Evolutionary conservation across 2,329 filamentous ascomycete genomes (phyloP).

Genomic region (Chalara sp.): DNA sequence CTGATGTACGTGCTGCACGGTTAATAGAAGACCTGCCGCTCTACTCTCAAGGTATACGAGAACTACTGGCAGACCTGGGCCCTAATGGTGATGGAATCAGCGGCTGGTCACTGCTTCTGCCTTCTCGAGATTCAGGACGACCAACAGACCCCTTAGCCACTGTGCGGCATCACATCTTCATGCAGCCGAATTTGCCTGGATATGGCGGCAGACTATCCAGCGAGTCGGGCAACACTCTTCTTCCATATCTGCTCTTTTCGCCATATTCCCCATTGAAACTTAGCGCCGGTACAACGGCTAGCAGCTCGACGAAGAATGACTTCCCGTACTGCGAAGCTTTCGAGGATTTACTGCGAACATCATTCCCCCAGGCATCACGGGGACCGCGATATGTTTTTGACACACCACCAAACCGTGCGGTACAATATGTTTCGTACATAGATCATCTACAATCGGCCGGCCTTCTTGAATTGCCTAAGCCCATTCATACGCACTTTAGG

Average conservation of each 20-base stretch:
- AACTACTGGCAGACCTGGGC: too few relatives aligned
- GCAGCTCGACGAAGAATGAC: constrained; percentile 1
- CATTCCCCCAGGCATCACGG: constrained; percentile 1
- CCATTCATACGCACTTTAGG: too few relatives aligned
- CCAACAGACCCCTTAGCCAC: constrained; percentile 58
- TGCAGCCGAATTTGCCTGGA: too few relatives aligned
- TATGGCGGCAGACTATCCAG: too few relatives aligned
- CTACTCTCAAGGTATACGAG: constrained; percentile 14
- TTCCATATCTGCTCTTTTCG: constrained; percentile 27
- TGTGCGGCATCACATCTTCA: too few relatives aligned
- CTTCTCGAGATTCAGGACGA: constrained; percentile 30
- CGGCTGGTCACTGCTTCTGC: constrained; percentile 15
- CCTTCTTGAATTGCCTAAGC: too few relatives aligned
- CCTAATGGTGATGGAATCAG: constrained; percentile 8
- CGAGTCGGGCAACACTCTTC: constrained; percentile 19
- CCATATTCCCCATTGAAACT: constrained; percentile 25
- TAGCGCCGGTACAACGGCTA: background rate
- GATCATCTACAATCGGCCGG: too few relatives aligned
- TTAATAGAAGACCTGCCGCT: constrained; percentile 16
- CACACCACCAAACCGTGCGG: too few relatives aligned
- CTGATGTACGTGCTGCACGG: too few relatives aligned
- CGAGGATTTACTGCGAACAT: constrained; percentile 23
- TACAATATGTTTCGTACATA: too few relatives aligned
- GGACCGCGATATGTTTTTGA: background rate
- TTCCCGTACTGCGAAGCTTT: constrained; percentile 25